Evolutionary conservation across 176 grass and related monocot genomes (phyloP).

Genomic region (Bromus sterilis): DNA sequence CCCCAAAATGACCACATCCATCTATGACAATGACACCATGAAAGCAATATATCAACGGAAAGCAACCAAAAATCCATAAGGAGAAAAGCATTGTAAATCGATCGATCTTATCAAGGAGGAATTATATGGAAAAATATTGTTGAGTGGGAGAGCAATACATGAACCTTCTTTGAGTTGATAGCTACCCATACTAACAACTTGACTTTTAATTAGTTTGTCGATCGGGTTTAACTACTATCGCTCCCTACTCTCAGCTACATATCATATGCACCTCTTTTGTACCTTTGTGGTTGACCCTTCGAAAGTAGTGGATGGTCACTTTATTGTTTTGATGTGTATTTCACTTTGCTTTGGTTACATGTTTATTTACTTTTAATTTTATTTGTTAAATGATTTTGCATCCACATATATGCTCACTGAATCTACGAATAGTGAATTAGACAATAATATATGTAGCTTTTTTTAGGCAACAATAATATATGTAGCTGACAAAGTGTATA

Average conservation of each 20-base stretch:
- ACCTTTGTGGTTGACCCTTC: constrained; percentile 18
- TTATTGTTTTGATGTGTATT: neutral
- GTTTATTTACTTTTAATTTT: neutral
- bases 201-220: neutral
- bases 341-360: neutral
- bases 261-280: neutral
- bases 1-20: constrained; percentile 11
- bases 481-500: neutral
- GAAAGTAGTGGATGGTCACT: constrained; percentile 12
- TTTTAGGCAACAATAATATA: neutral
- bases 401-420: neutral
- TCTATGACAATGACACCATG: constrained; percentile 26
- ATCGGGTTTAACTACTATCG: constrained; percentile 3
- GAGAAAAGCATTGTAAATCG: neutral
- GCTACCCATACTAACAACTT: constrained; percentile 20
- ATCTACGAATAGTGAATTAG: neutral
- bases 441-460: neutral
- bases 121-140: constrained; percentile 14
- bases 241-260: neutral
- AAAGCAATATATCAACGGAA: constrained; percentile 8
- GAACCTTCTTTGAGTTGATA: constrained; percentile 40
- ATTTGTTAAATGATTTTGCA: neutral
- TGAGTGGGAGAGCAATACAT: constrained; percentile 40
- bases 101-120: neutral
- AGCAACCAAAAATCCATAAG: neutral